Conservation (phyloP, 352 stramenopile genomes). For the Globisporangium radiosum region DNA sequence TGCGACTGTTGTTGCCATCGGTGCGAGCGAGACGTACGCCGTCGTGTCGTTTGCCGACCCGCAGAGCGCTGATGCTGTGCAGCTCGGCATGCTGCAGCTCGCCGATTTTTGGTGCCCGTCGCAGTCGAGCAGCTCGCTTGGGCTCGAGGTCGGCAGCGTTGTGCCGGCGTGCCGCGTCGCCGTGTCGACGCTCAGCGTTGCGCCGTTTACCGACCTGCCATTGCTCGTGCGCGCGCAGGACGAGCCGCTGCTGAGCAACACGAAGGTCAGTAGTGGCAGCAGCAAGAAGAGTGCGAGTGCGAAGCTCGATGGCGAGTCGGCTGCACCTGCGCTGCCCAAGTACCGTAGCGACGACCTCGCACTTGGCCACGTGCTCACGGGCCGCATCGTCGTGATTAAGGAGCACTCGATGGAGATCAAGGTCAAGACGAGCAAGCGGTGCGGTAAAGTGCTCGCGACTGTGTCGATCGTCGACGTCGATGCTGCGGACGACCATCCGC, state of each 20-base stretch:
- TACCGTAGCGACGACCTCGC: slow-evolving; percentile 54
- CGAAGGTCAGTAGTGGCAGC: slow-evolving; percentile 20
- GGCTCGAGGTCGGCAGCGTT: slow-evolving; percentile 41
- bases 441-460: slow-evolving; percentile 64
- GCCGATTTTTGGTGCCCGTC: slow-evolving; percentile 77
- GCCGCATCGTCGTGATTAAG: slow-evolving; percentile 68
- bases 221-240: slow-evolving; percentile 56
- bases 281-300: slow-evolving; percentile 15
- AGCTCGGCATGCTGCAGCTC: slow-evolving; percentile 64
- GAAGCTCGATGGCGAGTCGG: slow-evolving; percentile 20
- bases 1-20: slow-evolving; percentile 48
- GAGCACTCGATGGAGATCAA: slow-evolving; percentile 82
- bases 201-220: slow-evolving; percentile 70
- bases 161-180: slow-evolving; percentile 34
- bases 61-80: slow-evolving; percentile 16
- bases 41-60: slow-evolving; percentile 57
- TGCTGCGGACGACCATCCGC: slow-evolving; percentile 30
- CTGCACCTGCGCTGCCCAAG: slow-evolving; percentile 45
- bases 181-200: slow-evolving; percentile 34
- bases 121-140: slow-evolving; percentile 36
- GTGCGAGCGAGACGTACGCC: slow-evolving; percentile 48
- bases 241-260: slow-evolving; percentile 19
- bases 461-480: slow-evolving; percentile 86
- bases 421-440: slow-evolving; percentile 63
- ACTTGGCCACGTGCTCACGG: slow-evolving; percentile 62